Base-by-base conservation (phyloP, 805 yeast species). In the Candida adriatica region DNA sequence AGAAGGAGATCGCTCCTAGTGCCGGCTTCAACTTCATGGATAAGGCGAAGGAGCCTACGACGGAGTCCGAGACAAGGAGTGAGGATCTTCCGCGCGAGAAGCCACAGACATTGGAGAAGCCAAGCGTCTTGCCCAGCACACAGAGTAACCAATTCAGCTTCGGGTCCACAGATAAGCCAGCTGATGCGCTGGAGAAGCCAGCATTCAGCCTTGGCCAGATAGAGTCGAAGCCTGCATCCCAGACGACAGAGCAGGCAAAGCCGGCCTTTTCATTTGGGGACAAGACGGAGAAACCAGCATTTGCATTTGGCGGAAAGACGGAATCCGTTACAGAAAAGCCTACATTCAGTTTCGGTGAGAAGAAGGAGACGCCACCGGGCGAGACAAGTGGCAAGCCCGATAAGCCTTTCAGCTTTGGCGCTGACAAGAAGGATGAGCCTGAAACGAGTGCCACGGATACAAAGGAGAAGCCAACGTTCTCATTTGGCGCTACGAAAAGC, bases 11-110 rank as follows among this genome's bases (percentile, higher is more conserved):
- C 11, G 55, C 52, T 3, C 56, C 56, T 36, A 51, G 56, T 41
- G 46, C 56, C 6, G 56, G 56, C 3, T 51, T 51, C 42, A 49
- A 43, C 28, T 51, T 51, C 41, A 15, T 49, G 24, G 35, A 33
- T 5, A 38, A 32, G 16, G 33, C 27, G 8, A 13, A 19, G 13
- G 18, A 22, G 9, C 4, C 21, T 18, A 24, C 7, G 8, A 17
- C 26, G 13, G 18, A 6, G 10, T 8, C 25, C 22, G 22, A 19
- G 22, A 8, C 22, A 11, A 19, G 10, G 22, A 19, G 11, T n/a
- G n/a, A n/a, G n/a, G n/a, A n/a, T n/a, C n/a, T n/a, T n/a, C n/a
- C n/a, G n/a, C n/a, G n/a, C n/a, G n/a, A n/a, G n/a, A n/a, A n/a
- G n/a, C n/a, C n/a, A n/a, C n/a, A n/a, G n/a, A n/a, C n/a, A n/a